These are phyloP conservation scores for Schizochytrium sp. DNA, from an alignment of 108 stramenopile genomes.

Conservation along the genomic window DNA sequence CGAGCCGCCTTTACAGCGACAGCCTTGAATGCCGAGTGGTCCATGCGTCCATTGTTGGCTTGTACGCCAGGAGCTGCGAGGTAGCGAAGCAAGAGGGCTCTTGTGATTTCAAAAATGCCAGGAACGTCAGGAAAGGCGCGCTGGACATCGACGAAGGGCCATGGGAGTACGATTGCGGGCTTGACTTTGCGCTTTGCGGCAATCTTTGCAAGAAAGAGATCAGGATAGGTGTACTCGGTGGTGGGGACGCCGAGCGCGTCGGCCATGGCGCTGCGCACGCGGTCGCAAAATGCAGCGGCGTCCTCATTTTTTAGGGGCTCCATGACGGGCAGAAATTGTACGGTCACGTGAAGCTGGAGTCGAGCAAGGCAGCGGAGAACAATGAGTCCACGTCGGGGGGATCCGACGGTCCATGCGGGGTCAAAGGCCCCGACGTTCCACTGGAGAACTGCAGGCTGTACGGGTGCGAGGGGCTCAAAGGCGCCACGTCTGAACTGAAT, in stretches of 20 bases:
- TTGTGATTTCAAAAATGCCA: background rate
- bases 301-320: background rate
- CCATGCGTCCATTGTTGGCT: background rate
- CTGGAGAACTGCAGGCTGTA: conserved; percentile 28
- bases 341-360: background rate
- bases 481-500: conserved; percentile 25
- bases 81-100: background rate
- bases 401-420: background rate
- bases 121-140: background rate
- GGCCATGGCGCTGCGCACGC: background rate
- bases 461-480: conserved; percentile 14
- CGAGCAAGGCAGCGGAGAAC: background rate
- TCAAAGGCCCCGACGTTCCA: conserved; percentile 20
- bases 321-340: background rate
- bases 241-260: background rate
- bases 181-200: background rate
- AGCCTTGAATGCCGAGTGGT: background rate
- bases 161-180: background rate
- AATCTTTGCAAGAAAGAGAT: background rate
- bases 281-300: background rate
- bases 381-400: background rate
- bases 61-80: background rate
- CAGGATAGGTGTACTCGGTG: background rate
- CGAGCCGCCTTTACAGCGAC: background rate
- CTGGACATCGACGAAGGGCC: background rate